These are phyloP conservation scores for Fusarium keratoplasticum DNA, from an alignment of 2,329 filamentous ascomycete species.

Conservation along the genomic window DNA sequence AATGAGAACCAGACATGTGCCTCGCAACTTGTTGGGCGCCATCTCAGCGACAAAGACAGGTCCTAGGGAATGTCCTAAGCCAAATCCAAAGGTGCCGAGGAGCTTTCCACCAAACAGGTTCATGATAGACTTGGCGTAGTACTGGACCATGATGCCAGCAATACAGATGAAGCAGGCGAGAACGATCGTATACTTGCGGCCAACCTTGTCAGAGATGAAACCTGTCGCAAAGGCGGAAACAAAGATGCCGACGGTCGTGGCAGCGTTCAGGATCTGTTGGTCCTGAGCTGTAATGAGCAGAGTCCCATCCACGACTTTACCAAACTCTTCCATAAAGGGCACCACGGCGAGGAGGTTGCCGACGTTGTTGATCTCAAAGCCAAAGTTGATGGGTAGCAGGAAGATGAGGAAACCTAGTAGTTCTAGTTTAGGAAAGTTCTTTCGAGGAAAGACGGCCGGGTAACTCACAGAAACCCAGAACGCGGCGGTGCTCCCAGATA, in stretches of 20 bases:
- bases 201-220: constrained; percentile 41
- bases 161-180: constrained; percentile 37
- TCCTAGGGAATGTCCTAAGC: constrained; percentile 46
- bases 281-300: constrained; percentile 39
- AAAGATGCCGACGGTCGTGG: constrained; percentile 46
- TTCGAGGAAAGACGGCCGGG: fast-evolving
- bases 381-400: constrained; percentile 46
- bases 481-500: constrained; percentile 33
- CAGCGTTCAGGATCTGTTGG: constrained; percentile 48
- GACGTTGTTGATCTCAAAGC: constrained; percentile 44
- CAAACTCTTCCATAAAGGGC: constrained; percentile 41
- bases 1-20: constrained; percentile 37
- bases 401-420: constrained; percentile 42
- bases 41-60: constrained; percentile 48
- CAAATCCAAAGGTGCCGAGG: constrained; percentile 44
- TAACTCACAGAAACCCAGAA: constrained; percentile 31
- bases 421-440: too few species aligned
- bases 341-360: constrained; percentile 46
- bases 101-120: constrained; percentile 47
- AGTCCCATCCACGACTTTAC: constrained; percentile 22
- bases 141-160: constrained; percentile 42
- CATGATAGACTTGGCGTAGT: constrained; percentile 37
- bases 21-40: constrained; percentile 47
- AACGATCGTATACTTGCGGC: constrained; percentile 41
- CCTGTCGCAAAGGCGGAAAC: constrained; percentile 44